Base-by-base conservation (phyloP, 352 stramenopile species). In the Lagenidium sp. region DNA sequence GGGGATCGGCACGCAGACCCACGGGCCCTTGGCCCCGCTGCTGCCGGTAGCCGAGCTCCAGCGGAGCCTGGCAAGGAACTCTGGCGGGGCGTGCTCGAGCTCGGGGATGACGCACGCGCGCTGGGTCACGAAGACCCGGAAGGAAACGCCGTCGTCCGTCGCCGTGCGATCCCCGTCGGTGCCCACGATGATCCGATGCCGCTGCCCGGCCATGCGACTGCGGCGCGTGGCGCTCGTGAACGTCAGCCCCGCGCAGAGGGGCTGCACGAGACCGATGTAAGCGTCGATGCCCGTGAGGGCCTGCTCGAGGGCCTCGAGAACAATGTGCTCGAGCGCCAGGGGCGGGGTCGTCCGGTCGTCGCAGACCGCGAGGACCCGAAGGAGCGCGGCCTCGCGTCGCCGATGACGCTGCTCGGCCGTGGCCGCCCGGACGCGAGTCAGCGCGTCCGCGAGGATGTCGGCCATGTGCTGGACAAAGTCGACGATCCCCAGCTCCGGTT, bases 401-500 rank as follows among this genome's bases (percentile, higher is more conserved):
- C 55, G 31, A 0, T 23, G 56, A 2, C 65, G 63, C 42, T 18
- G 23, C n/a, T 20, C 29, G 18, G 3, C 41, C 18, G 34, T 54
- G 12, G 10, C 22, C 4, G 16, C 6, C 1, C 65, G 60, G 2
- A 61, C 50, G 0, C 16, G 4, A 0, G 11, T 21, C 2, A 82
- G 23, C 1, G 52, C 57, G 1, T 43, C 26, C 3, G 37, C 56
- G 1, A 85, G 16, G 8, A 34, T 30, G 0, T 20, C 4, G 0
- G 58, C 69, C 11, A 81, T 51, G 31, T 63, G 68, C 7, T 58
- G 55, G 8, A 92, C 41, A 39, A 85, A 89, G 43, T 92, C 79
- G n/a, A 89, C 63, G 11, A 92, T 38, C 0, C 79, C 79, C 11
- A 86, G 57, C 51, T 92, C 79, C 13, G 79, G 79, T 16, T 86